Percentiles rank a stretch among this genome's conserved stretches.
These are phyloP conservation scores for Boletus sp. DNA, from an alignment of 1,284 basidiomycete species.

Conservation along the genomic window DNA sequence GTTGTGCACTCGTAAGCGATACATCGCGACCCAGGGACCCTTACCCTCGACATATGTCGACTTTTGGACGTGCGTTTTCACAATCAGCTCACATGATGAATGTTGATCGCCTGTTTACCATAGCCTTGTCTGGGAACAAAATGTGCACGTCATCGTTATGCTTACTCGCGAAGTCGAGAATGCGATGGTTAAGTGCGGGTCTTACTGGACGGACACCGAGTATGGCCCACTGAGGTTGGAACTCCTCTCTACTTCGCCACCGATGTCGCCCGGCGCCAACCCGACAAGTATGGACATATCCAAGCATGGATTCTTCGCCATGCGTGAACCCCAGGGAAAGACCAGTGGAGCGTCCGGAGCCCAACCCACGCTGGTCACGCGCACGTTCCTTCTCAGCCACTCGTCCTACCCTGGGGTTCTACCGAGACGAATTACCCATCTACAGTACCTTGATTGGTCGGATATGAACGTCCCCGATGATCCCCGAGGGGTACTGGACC, in stretches of 20 bases:
- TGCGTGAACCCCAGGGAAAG: slow-evolving; percentile 30
- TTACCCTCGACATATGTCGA: slow-evolving; percentile 88
- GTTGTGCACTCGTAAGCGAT: slow-evolving; percentile 75
- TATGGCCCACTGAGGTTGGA: slow-evolving; percentile 76
- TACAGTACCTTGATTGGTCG: slow-evolving; percentile 93
- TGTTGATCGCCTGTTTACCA: slow-evolving; percentile 16
- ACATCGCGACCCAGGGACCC: slow-evolving; percentile 97
- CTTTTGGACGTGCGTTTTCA: slow-evolving; percentile 88
- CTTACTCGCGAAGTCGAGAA: slow-evolving; percentile 93
- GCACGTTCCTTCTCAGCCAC: slow-evolving; percentile 73
- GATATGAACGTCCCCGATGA: slow-evolving; percentile 92
- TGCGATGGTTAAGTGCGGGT: slow-evolving; percentile 86
- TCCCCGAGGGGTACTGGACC: slow-evolving; percentile 69
- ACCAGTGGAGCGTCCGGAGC: slow-evolving; percentile 19
- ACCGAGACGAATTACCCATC: slow-evolving; percentile 69
- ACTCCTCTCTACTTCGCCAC: slow-evolving; percentile 64
- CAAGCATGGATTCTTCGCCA: slow-evolving; percentile 37
- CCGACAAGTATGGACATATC: slow-evolving; percentile 18
- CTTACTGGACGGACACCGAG: slow-evolving; percentile 81
- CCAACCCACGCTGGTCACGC: slow-evolving; percentile 54
- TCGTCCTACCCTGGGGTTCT: slow-evolving; percentile 57
- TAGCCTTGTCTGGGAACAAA: slow-evolving; percentile 82
- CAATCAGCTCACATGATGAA: not conserved
- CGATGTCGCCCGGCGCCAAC: slow-evolving; percentile 24
- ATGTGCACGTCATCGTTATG: slow-evolving; percentile 83